Evolutionary conservation across 176 grass and related monocot genomes (phyloP).

Genomic region (Themeda triandra): DNA sequence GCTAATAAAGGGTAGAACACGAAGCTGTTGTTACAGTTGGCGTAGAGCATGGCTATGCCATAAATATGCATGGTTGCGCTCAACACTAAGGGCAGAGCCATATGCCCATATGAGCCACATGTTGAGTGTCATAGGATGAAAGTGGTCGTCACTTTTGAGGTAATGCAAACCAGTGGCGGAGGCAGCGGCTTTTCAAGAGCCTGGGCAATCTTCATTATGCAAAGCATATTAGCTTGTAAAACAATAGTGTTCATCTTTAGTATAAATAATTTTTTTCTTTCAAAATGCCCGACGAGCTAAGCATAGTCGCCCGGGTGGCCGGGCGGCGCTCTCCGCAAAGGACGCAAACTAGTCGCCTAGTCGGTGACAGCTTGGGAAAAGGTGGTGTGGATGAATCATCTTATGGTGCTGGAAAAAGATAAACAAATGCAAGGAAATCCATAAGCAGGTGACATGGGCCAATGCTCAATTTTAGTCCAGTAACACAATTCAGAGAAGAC

Average conservation of each 20-base stretch:
- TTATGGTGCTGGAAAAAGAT: neutral
- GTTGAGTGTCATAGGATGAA: neutral
- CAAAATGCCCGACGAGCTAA: too few species aligned
- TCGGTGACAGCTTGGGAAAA: neutral
- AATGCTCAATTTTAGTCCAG: neutral
- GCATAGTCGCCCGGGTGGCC: too few species aligned
- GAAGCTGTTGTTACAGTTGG: neutral
- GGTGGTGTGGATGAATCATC: neutral
- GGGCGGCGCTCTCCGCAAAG: too few species aligned
- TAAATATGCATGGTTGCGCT: neutral
- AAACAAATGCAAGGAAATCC: neutral
- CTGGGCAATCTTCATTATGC: too few species aligned
- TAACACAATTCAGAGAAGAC: neutral
- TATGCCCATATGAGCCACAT: neutral
- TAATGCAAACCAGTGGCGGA: neutral
- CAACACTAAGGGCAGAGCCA: neutral
- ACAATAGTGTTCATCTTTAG: too few species aligned
- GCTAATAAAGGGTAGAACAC: neutral
- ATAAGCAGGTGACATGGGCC: neutral
- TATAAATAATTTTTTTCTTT: too few species aligned
- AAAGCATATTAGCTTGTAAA: too few species aligned
- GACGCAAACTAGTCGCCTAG: too few species aligned
- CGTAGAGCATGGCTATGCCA: neutral
- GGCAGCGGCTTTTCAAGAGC: too few species aligned
- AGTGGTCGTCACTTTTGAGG: neutral